Percentiles rank a stretch among this genome's conserved stretches.
Evolutionary conservation across 2,329 filamentous ascomycete species (phyloP).

Genomic region (Aspergillus fructus): DNA sequence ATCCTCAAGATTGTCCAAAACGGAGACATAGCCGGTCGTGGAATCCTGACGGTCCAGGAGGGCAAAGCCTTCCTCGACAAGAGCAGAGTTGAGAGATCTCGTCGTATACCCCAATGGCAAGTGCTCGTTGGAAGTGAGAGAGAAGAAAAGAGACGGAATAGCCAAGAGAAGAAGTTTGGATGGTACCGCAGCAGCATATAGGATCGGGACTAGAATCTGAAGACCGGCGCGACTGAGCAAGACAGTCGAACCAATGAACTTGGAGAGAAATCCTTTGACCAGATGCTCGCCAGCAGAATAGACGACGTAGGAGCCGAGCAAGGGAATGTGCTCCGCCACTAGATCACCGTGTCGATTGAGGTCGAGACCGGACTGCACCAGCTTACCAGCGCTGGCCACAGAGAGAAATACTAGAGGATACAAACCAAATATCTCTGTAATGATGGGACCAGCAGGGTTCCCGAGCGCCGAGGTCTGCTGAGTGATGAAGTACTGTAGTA

Average conservation of each 20-base stretch:
- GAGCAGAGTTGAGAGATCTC: slow-evolving; percentile 62
- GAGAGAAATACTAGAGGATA: slow-evolving; percentile 67
- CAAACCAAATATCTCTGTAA: slow-evolving; percentile 73
- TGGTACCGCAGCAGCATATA: slow-evolving; percentile 67
- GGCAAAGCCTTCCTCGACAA: slow-evolving; percentile 67
- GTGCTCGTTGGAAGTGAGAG: slow-evolving; percentile 72
- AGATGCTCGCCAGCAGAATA: slow-evolving; percentile 54
- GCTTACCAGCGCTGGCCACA: slow-evolving; percentile 61
- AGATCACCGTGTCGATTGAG: slow-evolving; percentile 56
- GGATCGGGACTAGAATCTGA: slow-evolving; percentile 64
- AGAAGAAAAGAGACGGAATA: slow-evolving; percentile 66
- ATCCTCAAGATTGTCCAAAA: slow-evolving; percentile 71
- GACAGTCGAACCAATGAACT: slow-evolving; percentile 60
- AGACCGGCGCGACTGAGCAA: slow-evolving; percentile 70
- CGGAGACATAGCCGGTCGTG: slow-evolving; percentile 86
- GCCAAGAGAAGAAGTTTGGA: slow-evolving; percentile 67
- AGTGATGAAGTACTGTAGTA: slow-evolving; percentile 70
- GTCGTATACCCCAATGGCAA: slow-evolving; percentile 62
- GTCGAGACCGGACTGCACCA: slow-evolving; percentile 60
- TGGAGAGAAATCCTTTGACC: slow-evolving; percentile 41
- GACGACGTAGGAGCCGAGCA: slow-evolving; percentile 65
- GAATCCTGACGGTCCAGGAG: slow-evolving; percentile 82
- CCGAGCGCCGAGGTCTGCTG: slow-evolving; percentile 65
- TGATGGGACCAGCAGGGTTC: slow-evolving; percentile 68
- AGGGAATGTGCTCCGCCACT: slow-evolving; percentile 63